These are phyloP conservation scores for Hippophae rhamnoides DNA, from an alignment of 306 rosid genomes.

Conservation along the genomic window DNA sequence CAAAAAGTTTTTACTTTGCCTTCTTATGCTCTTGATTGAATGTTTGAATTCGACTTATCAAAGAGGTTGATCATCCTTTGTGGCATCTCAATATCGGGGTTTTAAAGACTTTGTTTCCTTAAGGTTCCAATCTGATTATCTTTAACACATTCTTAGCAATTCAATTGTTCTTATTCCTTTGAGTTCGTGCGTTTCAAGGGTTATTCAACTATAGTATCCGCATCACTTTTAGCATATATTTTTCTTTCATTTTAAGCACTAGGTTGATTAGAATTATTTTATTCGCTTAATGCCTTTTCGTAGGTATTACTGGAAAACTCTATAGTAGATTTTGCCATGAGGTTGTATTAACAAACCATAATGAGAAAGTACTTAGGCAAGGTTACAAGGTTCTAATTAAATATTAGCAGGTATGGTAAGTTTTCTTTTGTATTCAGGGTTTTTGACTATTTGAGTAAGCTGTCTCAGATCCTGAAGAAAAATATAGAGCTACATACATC, in stretches of 20 bases:
- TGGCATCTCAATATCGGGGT: too few relatives aligned
- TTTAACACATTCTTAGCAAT: too few relatives aligned
- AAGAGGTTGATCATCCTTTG: too few relatives aligned
- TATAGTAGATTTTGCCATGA: conserved; percentile 75
- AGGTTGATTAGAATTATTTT: neutral
- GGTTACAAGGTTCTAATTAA: conserved; percentile 24
- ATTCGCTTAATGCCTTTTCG: conserved; percentile 11
- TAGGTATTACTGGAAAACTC: conserved; percentile 79
- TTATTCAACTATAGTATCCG: too few relatives aligned
- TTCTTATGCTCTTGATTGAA: too few relatives aligned
- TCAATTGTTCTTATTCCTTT: too few relatives aligned
- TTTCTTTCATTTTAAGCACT: neutral
- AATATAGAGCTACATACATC: conserved; percentile 72
- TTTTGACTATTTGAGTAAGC: conserved; percentile 17
- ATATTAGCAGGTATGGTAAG: conserved; percentile 10
- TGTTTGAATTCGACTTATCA: too few relatives aligned
- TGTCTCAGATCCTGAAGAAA: conserved; percentile 69
- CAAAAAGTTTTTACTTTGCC: too few relatives aligned
- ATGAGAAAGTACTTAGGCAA: conserved; percentile 87
- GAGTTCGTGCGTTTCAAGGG: too few relatives aligned
- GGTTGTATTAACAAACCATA: conserved; percentile 80
- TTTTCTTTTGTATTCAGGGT: conserved; percentile 13
- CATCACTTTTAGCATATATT: neutral
- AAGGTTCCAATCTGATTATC: too few relatives aligned
- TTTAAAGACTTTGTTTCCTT: too few relatives aligned